Evolutionary conservation across 2,329 filamentous ascomycete species (phyloP).

Genomic region (Cephalotrichum gorgonifer): DNA sequence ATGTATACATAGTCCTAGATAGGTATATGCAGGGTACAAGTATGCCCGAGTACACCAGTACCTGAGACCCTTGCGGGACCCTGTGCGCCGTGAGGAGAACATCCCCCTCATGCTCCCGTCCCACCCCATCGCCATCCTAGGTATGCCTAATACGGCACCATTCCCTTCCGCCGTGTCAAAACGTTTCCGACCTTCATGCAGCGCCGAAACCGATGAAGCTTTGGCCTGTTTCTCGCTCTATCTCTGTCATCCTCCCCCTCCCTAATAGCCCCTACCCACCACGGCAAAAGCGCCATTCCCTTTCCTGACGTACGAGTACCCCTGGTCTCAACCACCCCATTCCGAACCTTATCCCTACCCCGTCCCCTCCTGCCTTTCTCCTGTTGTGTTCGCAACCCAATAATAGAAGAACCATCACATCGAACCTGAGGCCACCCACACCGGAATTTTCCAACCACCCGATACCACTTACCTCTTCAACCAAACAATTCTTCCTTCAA

Average conservation of each 20-base stretch:
- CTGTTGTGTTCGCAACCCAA: neutral
- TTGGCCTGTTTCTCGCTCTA: neutral
- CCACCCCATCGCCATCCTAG: neutral
- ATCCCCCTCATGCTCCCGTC: neutral
- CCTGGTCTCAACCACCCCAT: conserved; percentile 4
- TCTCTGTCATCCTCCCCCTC: neutral
- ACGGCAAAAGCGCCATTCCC: neutral
- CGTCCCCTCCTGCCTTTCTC: neutral
- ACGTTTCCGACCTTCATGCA: conserved; percentile 5
- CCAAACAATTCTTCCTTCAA: neutral
- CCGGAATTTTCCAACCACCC: conserved; percentile 6
- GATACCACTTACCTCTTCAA: neutral
- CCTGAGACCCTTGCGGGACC: too few relatives aligned
- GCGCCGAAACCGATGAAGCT: conserved; percentile 1
- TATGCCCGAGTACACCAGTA: too few relatives aligned
- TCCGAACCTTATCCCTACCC: neutral
- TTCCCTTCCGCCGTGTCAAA: conserved; percentile 4
- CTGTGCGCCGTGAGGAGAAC: neutral
- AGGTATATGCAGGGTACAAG: too few relatives aligned
- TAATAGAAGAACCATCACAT: neutral
- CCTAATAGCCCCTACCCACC: neutral
- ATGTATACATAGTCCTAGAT: too few relatives aligned
- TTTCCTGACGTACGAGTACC: conserved; percentile 3
- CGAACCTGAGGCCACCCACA: neutral
- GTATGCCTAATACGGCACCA: conserved; percentile 2